phyloP scores from a whole-genome alignment of 202 grass and related monocot genomes.

The Bolboschoenoplectus hybrid region DNA sequence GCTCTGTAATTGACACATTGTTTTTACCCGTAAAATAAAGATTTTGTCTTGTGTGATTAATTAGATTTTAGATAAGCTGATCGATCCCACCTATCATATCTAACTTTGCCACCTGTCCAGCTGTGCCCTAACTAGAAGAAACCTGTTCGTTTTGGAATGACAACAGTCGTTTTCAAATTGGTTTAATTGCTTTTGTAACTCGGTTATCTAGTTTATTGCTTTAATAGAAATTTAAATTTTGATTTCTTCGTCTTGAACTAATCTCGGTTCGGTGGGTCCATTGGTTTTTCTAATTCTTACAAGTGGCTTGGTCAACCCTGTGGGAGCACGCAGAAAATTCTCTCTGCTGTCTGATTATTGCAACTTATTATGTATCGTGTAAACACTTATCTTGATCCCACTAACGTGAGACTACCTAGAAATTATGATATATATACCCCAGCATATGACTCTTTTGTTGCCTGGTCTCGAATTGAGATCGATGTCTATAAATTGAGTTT shows the following conservation, averaged over 20 bases:
- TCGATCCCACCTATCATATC: neutral
- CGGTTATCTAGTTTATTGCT: neutral
- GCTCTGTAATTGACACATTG: neutral
- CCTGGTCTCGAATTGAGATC: neutral
- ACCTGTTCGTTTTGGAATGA: constrained; percentile 17
- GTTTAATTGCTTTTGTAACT: constrained; percentile 13
- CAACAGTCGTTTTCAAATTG: neutral
- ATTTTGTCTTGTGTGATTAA: constrained; percentile 20
- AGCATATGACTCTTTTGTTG: neutral
- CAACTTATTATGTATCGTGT: neutral
- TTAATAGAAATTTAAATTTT: neutral
- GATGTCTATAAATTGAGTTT: neutral
- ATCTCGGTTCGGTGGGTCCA: neutral
- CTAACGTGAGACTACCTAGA: neutral
- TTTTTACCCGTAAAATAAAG: neutral
- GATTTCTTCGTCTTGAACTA: neutral
- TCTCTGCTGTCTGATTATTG: neutral
- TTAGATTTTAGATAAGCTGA: neutral
- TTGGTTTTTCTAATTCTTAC: constrained; percentile 18
- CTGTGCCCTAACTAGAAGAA: neutral
- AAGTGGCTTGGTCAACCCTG: constrained; percentile 32
- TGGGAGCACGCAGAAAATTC: constrained; percentile 31
- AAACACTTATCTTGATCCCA: neutral
- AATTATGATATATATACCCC: neutral
- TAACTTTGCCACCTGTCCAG: constrained; percentile 3